A percentile compares a stretch with the other conserved stretches of the same genome.
Conservation (phyloP, 225 moss, liverwort and hornwort species). For the Asterella californica region DNA sequence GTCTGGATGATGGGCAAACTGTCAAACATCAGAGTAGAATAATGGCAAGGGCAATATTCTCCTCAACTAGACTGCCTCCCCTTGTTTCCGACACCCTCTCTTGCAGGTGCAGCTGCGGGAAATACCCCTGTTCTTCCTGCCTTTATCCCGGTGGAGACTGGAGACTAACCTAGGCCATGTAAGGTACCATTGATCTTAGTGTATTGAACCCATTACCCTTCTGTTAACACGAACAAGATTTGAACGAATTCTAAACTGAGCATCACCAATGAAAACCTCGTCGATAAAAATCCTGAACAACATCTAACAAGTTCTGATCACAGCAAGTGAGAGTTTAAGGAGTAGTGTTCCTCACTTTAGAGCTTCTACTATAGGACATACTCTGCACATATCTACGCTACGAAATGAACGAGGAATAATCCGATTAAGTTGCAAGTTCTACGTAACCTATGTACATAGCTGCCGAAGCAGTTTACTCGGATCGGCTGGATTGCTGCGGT, state of each 20-base stretch:
- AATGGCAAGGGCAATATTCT: slow-evolving; percentile 1
- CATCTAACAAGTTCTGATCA: not conserved
- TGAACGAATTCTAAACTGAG: not conserved
- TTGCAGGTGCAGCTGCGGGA: slow-evolving; percentile 24
- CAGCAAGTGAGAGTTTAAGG: not conserved
- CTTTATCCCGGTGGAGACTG: slow-evolving; percentile 16
- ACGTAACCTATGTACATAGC: not conserved
- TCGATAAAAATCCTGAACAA: not conserved
- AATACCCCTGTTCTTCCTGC: slow-evolving; percentile 13
- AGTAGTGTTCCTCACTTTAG: not conserved
- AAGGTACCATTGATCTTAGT: slow-evolving; percentile 27
- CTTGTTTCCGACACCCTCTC: slow-evolving; percentile 18
- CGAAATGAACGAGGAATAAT: not conserved
- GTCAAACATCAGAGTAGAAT: not conserved
- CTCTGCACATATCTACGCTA: not conserved
- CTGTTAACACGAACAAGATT: slow-evolving; percentile 21
- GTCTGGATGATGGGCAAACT: not conserved
- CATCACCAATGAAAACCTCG: slow-evolving; percentile 7
- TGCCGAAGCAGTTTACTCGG: not conserved
- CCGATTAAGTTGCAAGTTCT: too few relatives aligned
- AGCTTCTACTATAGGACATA: not conserved
- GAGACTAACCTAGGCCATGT: slow-evolving; percentile 30
- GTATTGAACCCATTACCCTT: slow-evolving; percentile 4
- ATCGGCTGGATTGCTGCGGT: not conserved
- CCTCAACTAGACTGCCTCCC: slow-evolving; percentile 17